Percentiles rank a stretch among this genome's conserved stretches.
phyloP scores from a whole-genome alignment of 2,329 filamentous ascomycete genomes.

The Fusarium nelsonii region DNA sequence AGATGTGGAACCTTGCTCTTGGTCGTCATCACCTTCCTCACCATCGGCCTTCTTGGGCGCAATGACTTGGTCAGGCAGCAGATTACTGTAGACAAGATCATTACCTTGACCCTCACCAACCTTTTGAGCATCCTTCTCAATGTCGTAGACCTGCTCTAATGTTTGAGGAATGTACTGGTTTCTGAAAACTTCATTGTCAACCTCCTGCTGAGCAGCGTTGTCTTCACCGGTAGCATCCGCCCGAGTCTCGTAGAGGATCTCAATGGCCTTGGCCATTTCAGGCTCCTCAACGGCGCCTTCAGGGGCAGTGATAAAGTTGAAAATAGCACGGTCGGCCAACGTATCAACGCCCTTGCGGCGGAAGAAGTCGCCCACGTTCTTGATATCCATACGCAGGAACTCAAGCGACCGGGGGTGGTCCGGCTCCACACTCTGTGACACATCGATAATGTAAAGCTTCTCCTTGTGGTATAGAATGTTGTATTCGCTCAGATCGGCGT shows the following conservation, averaged over 20 bases:
- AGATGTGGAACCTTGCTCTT: constrained; percentile 52
- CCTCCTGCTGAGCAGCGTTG: constrained; percentile 71
- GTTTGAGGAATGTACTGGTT: constrained; percentile 98
- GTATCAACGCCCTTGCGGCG: constrained; percentile 84
- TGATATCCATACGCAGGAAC: constrained; percentile 98
- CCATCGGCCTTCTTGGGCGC: constrained; percentile 53
- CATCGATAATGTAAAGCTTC: constrained; percentile 93
- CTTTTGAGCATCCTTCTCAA: constrained; percentile 88
- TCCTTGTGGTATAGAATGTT: constrained; percentile 91
- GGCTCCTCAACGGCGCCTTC: constrained; percentile 72
- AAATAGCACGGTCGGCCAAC: constrained; percentile 82
- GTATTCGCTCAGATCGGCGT: constrained; percentile 98
- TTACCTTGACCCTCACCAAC: constrained; percentile 79
- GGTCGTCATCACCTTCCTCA: constrained; percentile 54
- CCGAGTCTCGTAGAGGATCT: constrained; percentile 73
- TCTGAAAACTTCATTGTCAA: constrained; percentile 92
- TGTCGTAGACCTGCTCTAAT: constrained; percentile 94
- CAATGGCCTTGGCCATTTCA: constrained; percentile 71
- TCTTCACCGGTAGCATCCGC: constrained; percentile 64
- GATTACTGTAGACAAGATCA: constrained; percentile 85
- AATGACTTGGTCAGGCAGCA: constrained; percentile 78
- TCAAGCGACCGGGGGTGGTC: constrained; percentile 93
- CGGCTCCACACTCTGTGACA: constrained; percentile 96
- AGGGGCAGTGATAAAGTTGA: constrained; percentile 80
- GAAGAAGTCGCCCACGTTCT: constrained; percentile 96